Percentiles rank a stretch among this genome's conserved stretches.
phyloP scores from a whole-genome alignment of 768 basidiomycete genomes.

The Rhodotorula diobovata region DNA sequence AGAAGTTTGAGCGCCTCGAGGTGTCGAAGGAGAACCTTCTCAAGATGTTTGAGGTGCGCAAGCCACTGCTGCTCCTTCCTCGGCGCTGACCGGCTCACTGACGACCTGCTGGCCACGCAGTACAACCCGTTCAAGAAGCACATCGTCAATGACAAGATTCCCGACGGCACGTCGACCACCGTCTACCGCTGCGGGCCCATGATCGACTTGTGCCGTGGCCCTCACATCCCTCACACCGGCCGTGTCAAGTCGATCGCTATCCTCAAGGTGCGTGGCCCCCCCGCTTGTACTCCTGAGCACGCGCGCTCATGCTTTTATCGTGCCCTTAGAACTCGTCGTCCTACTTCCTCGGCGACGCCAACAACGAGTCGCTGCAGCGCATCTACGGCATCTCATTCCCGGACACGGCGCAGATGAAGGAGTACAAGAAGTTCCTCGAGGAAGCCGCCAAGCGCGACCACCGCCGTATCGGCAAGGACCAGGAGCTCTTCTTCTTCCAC shows the following conservation, averaged over 20 bases:
- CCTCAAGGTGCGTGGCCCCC: conserved; percentile 73
- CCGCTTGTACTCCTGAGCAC: neutral
- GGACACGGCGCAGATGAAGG: conserved; percentile 86
- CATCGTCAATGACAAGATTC: conserved; percentile 89
- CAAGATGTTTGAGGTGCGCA: conserved; percentile 85
- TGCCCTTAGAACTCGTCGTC: conserved; percentile 78
- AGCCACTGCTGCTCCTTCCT: neutral
- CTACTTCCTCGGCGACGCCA: conserved; percentile 91
- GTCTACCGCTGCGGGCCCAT: conserved; percentile 98
- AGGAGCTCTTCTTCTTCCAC: conserved; percentile 98
- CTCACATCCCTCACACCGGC: conserved; percentile 96
- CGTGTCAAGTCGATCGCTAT: conserved; percentile 96
- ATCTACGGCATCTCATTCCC: conserved; percentile 99
- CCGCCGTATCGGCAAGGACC: conserved; percentile 91
- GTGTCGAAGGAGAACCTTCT: conserved; percentile 91
- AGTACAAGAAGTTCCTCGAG: conserved; percentile 90
- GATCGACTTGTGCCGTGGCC: conserved; percentile 94
- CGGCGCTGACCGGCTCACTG: neutral
- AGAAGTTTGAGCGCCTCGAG: conserved; percentile 90
- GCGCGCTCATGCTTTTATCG: neutral
- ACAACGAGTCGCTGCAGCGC: conserved; percentile 89
- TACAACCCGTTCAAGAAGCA: conserved; percentile 99
- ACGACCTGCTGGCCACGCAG: conserved; percentile 50
- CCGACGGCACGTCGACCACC: conserved; percentile 91
- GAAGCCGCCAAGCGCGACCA: conserved; percentile 99